These are phyloP conservation scores for Euphorbia lathyris DNA, from an alignment of 345 rosid species.

Conservation along the genomic window DNA sequence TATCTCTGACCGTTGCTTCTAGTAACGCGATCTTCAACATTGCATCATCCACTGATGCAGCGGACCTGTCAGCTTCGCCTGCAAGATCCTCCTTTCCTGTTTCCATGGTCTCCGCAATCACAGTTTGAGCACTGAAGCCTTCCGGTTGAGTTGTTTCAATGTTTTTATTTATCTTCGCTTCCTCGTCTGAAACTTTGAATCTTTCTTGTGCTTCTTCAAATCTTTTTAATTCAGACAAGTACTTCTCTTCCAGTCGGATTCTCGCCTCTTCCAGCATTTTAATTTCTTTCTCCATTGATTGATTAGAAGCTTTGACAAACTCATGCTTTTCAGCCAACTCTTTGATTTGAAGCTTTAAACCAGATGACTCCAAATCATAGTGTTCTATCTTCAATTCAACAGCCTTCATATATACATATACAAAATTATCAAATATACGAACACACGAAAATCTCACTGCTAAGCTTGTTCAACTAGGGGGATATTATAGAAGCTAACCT, in stretches of 20 bases:
- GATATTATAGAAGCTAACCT: constrained; percentile 23
- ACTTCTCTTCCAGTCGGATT: constrained; percentile 32
- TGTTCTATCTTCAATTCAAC: constrained; percentile 10
- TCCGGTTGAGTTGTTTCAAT: constrained; percentile 29
- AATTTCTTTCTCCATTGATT: constrained; percentile 30
- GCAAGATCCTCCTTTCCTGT: constrained; percentile 25
- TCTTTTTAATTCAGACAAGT: constrained; percentile 25
- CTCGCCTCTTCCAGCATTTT: constrained; percentile 23
- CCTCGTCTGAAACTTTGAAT: constrained; percentile 23
- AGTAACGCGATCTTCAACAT: constrained; percentile 14
- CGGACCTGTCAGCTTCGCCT: constrained; percentile 18
- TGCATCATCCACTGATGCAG: background rate
- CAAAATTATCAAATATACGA: too few relatives aligned
- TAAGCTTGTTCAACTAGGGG: too few relatives aligned
- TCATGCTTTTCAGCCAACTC: constrained; percentile 29
- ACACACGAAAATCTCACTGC: too few relatives aligned
- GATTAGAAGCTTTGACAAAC: constrained; percentile 21
- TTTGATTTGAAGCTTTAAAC: constrained; percentile 29
- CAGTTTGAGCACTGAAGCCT: constrained; percentile 23
- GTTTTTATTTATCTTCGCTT: constrained; percentile 26
- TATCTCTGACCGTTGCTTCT: constrained; percentile 22
- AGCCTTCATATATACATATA: too few relatives aligned
- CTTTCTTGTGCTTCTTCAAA: constrained; percentile 26
- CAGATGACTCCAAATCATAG: constrained; percentile 28
- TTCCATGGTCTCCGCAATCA: constrained; percentile 29